These are phyloP conservation scores for Orbilia ellipsospora DNA, from an alignment of 2,329 filamentous ascomycete genomes.

Conservation along the genomic window DNA sequence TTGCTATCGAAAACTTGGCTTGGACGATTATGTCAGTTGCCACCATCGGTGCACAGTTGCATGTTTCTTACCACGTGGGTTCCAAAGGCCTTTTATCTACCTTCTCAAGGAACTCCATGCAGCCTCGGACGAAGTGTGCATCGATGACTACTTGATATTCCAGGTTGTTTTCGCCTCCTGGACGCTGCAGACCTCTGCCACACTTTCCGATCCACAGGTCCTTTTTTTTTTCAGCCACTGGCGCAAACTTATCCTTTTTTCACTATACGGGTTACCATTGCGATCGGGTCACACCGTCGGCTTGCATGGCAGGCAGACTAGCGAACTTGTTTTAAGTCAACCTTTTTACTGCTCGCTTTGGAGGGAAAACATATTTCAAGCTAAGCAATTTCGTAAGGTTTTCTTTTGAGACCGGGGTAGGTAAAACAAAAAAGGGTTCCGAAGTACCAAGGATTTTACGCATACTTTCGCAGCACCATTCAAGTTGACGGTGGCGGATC, in stretches of 20 bases:
- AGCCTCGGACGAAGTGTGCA: slow-evolving; percentile 9
- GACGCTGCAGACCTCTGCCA: slow-evolving; percentile 26
- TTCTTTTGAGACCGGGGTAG: slow-evolving; percentile 22
- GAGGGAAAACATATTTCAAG: too few species aligned
- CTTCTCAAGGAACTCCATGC: not conserved
- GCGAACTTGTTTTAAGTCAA: not conserved
- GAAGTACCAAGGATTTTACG: slow-evolving; percentile 32
- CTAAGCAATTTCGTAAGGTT: slow-evolving; percentile 19
- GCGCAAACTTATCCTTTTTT: slow-evolving; percentile 33
- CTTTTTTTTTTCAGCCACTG: slow-evolving; percentile 48
- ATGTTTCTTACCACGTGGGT: slow-evolving; percentile 39
- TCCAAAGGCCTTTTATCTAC: slow-evolving; percentile 12
- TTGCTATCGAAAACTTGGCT: too few species aligned
- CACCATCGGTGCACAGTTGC: slow-evolving; percentile 28
- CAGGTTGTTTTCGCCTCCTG: slow-evolving; percentile 35
- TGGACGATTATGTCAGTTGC: slow-evolving; percentile 51
- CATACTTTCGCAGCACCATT: slow-evolving; percentile 13
- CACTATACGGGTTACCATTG: slow-evolving; percentile 28
- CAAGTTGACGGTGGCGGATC: slow-evolving; percentile 43
- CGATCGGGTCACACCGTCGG: slow-evolving; percentile 44
- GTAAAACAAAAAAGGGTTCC: slow-evolving; percentile 25
- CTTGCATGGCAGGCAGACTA: slow-evolving; percentile 27
- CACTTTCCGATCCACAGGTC: slow-evolving; percentile 39
- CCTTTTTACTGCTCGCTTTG: too few species aligned
- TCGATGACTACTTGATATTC: slow-evolving; percentile 26